Base-by-base conservation (phyloP, 75 land plant genomes). In the Adiantum capillusveneris region DNA sequence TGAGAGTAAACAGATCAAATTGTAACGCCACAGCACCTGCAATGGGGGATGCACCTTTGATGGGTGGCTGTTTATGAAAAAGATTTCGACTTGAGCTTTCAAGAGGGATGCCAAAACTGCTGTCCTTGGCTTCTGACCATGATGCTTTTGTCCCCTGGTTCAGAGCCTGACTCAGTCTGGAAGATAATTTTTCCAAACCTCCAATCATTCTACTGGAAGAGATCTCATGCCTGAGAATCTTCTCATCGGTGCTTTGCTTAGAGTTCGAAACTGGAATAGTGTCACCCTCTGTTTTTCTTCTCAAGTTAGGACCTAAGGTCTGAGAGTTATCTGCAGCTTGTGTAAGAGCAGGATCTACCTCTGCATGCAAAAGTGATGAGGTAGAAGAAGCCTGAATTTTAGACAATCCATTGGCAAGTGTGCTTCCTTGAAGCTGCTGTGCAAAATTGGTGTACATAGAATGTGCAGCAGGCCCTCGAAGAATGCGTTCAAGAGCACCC, bases 401-500 rank as follows among this genome's bases (percentile, higher is more conserved):
- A 27, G 70, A 49, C 29, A 67, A 24, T 48, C 54, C 71, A 6
- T 72, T 75, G 39, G 70, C 64, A 67, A 39, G 16, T 7, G 63
- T 31, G 43, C 57, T 74, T 49, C 48, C 53, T 50, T 71, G 46
- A 37, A 77, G 49, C 13, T 79, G 72, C 55, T 59, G 75, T 34
- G 75, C 62, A 34, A 90, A 81, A 68, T 84, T 55, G 42, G 84
- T 84, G 64, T 78, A 79, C 79, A 91, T 75, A 21, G 86, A 81
- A 55, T 78, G 79, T 30, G 92, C 79, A 50, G 88, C 83, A 41
- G 84, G 29, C 0, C 97, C 97, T 37, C 76, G 81, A 62, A 91
- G 75, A 51, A 84, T 61, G 3, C 93, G 69, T 62, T 91, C 97
- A 30, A 79, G 63, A 58, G 82, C 79, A 72, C 97, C 97, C 25